Evolutionary conservation across 2,329 filamentous ascomycete genomes (phyloP).

Genomic region (Leptosphaerulina australis): DNA sequence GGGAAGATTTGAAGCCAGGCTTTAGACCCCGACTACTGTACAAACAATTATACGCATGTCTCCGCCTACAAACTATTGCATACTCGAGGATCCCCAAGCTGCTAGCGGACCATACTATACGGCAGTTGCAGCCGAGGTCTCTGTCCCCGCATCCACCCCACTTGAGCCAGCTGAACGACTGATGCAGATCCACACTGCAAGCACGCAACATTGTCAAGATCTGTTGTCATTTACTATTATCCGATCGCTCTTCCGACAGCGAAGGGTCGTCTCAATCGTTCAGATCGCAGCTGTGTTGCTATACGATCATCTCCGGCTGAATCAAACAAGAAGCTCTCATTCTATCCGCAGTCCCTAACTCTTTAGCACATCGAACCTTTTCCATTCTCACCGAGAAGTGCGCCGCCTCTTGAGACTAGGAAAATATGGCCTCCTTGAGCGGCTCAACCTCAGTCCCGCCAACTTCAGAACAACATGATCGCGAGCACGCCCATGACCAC

Average conservation of each 20-base stretch:
- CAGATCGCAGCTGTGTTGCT: neutral
- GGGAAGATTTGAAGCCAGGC: slow-evolving; percentile 5
- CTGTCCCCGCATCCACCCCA: slow-evolving; percentile 17
- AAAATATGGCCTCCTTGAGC: slow-evolving; percentile 10
- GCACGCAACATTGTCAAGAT: slow-evolving; percentile 9
- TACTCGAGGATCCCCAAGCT: neutral
- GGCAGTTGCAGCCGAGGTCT: slow-evolving; percentile 11
- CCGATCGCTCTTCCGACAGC: neutral
- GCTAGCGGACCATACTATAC: too few relatives aligned
- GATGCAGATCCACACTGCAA: slow-evolving; percentile 8
- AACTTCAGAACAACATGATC: slow-evolving; percentile 2
- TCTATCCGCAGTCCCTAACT: neutral
- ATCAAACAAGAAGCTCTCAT: neutral
- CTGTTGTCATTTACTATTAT: slow-evolving; percentile 5
- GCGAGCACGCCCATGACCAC: neutral
- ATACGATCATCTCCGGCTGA: neutral
- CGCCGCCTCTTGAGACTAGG: too few relatives aligned
- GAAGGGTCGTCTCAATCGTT: neutral
- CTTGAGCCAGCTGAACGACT: slow-evolving; percentile 9
- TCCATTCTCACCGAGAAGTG: neutral
- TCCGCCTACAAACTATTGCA: neutral
- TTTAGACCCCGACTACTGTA: slow-evolving; percentile 14
- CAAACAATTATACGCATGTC: neutral
- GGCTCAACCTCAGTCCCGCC: slow-evolving; percentile 14
- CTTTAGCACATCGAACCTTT: neutral